Conservation (phyloP, 2,329 filamentous ascomycete species). For the Ophiostoma tasmaniense region DNA sequence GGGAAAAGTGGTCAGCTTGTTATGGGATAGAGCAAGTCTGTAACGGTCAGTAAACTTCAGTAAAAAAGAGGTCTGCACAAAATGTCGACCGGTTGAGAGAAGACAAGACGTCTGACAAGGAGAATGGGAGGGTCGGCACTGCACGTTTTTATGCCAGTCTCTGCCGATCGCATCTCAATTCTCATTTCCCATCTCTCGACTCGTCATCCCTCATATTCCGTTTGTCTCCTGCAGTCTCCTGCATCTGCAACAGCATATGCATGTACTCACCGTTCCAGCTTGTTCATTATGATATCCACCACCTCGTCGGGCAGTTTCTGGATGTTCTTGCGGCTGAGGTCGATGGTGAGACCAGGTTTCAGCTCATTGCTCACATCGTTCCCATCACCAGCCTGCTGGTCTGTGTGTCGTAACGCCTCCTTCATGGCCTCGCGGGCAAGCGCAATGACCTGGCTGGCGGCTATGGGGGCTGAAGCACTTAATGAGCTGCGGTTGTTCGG, state of each 20-base stretch:
- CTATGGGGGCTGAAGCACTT: conserved; percentile 44
- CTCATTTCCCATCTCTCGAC: neutral
- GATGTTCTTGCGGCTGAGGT: conserved; percentile 68
- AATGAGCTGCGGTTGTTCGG: conserved; percentile 38
- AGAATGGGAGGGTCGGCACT: neutral
- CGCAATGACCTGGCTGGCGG: conserved; percentile 55
- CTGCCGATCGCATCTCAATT: neutral
- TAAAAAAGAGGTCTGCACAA: neutral
- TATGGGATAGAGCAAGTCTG: conserved; percentile 75
- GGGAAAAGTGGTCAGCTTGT: conserved; percentile 62
- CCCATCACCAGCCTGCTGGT: conserved; percentile 52
- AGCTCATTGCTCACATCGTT: conserved; percentile 51
- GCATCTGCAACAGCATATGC: neutral
- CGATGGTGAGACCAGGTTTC: conserved; percentile 66
- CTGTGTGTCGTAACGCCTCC: conserved; percentile 56
- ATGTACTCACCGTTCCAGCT: conserved; percentile 56
- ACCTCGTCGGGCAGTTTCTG: conserved; percentile 63
- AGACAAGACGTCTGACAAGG: neutral
- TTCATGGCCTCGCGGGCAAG: conserved; percentile 60
- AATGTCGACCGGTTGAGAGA: neutral
- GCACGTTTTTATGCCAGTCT: neutral
- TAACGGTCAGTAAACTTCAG: neutral
- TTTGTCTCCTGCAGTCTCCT: neutral
- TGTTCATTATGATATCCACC: conserved; percentile 64
- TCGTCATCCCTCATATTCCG: neutral